Evolutionary conservation across 2,329 filamentous ascomycete species (phyloP).

Genomic region (Cytospora chrysosperma): DNA sequence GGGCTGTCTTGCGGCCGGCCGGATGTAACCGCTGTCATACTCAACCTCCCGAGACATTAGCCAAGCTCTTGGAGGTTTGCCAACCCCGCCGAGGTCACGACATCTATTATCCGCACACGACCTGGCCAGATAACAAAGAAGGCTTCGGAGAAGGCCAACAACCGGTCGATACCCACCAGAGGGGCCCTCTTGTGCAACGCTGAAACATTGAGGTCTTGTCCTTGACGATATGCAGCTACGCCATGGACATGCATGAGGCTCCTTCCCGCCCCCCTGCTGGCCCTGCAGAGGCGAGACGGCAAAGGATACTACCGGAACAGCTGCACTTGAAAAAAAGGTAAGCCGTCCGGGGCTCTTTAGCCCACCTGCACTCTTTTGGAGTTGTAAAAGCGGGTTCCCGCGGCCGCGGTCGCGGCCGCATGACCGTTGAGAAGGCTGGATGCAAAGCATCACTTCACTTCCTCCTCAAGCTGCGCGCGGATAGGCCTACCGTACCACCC

Average conservation of each 20-base stretch:
- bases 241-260: slow-evolving; percentile 1
- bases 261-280: not conserved
- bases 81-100: not conserved
- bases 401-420: no score
- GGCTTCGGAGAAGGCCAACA: not conserved
- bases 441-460: not conserved
- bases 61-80: not conserved
- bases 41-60: not conserved
- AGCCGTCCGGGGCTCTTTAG: no score
- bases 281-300: not conserved
- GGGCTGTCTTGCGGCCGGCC: slow-evolving; percentile 4
- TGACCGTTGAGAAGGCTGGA: not conserved
- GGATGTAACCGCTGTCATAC: slow-evolving; percentile 14
- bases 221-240: not conserved
- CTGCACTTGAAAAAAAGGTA: not conserved
- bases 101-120: not conserved
- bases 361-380: not conserved
- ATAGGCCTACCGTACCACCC: no score
- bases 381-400: not conserved
- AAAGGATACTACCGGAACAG: not conserved
- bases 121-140: not conserved
- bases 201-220: not conserved
- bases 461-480: no score
- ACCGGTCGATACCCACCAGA: not conserved
- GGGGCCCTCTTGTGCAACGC: not conserved